phyloP scores from a whole-genome alignment of 177 flowering plant genomes.

The Telopea speciosissima region DNA sequence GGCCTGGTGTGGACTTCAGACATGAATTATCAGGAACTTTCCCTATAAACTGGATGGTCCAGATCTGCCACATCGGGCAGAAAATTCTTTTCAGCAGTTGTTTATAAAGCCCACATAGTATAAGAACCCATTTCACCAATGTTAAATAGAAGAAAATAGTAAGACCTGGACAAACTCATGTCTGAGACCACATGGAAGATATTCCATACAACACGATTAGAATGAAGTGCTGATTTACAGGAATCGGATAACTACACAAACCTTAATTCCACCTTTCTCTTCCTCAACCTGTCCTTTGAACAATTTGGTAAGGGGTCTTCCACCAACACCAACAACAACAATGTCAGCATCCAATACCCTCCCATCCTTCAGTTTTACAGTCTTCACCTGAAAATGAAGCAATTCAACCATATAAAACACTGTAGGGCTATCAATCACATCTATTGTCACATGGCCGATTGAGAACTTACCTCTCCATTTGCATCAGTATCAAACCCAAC shows the following conservation, averaged over 20 bases:
- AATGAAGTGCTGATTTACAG: neutral
- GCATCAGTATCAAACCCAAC: constrained; percentile 55
- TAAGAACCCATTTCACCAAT: neutral
- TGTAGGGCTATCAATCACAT: neutral
- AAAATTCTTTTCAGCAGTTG: neutral
- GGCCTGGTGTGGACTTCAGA: neutral
- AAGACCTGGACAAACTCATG: neutral
- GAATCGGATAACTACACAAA: constrained; percentile 12
- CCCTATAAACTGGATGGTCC: neutral
- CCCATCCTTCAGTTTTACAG: constrained; percentile 71
- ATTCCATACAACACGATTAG: neutral
- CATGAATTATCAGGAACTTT: neutral
- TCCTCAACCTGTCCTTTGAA: constrained; percentile 72
- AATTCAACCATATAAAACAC: neutral
- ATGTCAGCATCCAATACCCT: constrained; percentile 69
- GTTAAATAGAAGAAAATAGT: too few relatives aligned
- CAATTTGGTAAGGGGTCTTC: constrained; percentile 50
- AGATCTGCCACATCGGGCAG: neutral
- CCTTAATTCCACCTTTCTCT: constrained; percentile 80
- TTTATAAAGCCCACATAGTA: neutral
- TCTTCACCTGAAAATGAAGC: constrained; percentile 41
- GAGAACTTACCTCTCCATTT: constrained; percentile 54
- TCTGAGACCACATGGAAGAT: neutral
- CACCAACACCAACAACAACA: constrained; percentile 84
- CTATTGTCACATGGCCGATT: neutral